Base-by-base conservation (phyloP, 2,329 filamentous ascomycete species). In the Aspergillus carbonarius region DNA sequence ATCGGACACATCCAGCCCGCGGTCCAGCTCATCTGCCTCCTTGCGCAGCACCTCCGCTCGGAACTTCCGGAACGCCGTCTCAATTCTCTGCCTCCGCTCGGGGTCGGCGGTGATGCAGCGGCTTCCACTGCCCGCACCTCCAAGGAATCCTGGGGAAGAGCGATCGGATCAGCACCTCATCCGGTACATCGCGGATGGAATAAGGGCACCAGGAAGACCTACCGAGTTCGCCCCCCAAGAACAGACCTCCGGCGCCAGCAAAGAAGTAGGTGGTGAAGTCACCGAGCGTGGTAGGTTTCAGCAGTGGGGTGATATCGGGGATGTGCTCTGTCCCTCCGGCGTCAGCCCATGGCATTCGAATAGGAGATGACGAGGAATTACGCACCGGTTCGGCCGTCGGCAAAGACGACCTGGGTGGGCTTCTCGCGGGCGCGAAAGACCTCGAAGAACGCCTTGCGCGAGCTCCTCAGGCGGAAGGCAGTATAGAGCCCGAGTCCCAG, bases 251-350 rank as follows among this genome's bases (percentile, higher is more conserved):
- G 0, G 83, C 68, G 0, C 82, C 81, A 48, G 88, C 86, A 67
- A 89, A 83, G 60, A 83, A 82, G 67, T 87, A 88, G 0, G 87
- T 84, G 3, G 84, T 82, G 27, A 85, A 69, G 62, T 90, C 87
- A 13, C 86, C 86, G 50, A 83, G 67, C 0, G 77, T 77, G 1
- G 82, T 84, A 0, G 87, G 87, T 46, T 82, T 79, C 40, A 89
- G 63, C 37, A 85, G 67, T 0, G 80, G 79, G 0, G 83, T 84
- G 35, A 89, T 74, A 64, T 90, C 85, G 0, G 88, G 87, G 1
- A 90, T 75, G 0, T 81, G 68, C 67, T 88, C 86, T 85, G 65
- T 44, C 5, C 5, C 4, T 1, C 4, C 34, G 42, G 17, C 15
- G 4, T 37, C 40, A n/a, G n/a, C 2, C 15, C 3, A 47, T n/a